Base-by-base conservation (phyloP, 768 basidiomycete species). In the Rhizopogon roseolus region DNA sequence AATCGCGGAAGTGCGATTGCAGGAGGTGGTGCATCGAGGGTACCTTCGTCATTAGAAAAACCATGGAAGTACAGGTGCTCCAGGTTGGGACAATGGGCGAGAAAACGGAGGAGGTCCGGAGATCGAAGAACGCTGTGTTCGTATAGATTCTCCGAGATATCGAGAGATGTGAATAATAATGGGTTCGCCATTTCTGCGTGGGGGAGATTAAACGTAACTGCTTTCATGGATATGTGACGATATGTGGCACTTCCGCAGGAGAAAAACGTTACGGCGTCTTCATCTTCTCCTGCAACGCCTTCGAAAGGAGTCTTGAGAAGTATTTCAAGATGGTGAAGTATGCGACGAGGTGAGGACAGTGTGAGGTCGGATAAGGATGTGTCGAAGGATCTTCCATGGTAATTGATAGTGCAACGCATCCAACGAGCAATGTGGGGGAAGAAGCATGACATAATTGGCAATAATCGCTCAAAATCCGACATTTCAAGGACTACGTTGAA, bases 381-480 rank as follows among this genome's bases (percentile, higher is more conserved):
- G 55, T 71, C 67, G 51, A 62, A 37, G 14, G 60, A 51, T 58
- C 48, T 57, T 29, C 60, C 61, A 58, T 75, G 63, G 43, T 75
- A 75, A 17, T 70, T 67, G 49, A 86, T 67, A 3, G 61, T 68
- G 58, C 82, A 80, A 2, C 73, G 70, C 40, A 75, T 71, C 85
- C 86, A 89, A 39, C 88, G 80, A 54, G 71, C 62, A 41, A 88
- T 62, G 28, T 77, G 69, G 9, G 78, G 72, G 0, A 90, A 69
- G 36, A 89, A 72, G 5, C 82, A 84, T 0, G 85, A 82, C 34
- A 90, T 70, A 54, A 89, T 73, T 8, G 86, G 78, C 4, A 89
- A 73, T 34, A 88, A 71, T 53, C 70, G 69, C 54, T 86, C 80
- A 27, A 74, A 66, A 52, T 76, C 72, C 19, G 68, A 53, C 17